Evolutionary conservation across 495 filamentous ascomycete genomes (phyloP).

Genomic region (Xylaria curta): DNA sequence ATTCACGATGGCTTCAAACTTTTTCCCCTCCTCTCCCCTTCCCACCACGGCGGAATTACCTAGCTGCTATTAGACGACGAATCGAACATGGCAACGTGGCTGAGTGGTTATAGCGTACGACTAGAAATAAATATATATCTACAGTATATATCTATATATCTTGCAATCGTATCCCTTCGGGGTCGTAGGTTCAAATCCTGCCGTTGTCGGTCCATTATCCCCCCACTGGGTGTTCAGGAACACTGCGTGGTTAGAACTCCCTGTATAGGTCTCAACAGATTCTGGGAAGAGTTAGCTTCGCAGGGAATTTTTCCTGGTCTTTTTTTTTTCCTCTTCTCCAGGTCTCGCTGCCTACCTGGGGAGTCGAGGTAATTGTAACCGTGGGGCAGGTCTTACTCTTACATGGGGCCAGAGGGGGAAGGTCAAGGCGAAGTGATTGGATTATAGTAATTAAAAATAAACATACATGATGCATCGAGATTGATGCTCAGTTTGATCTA

Average conservation of each 20-base stretch:
- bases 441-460: neutral
- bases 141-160: no score
- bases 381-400: neutral
- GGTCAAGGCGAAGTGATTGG: neutral
- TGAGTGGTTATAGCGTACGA: conserved; percentile 15
- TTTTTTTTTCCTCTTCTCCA: no score
- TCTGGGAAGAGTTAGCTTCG: neutral
- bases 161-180: conserved; percentile 5
- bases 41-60: neutral
- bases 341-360: neutral
- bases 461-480: neutral
- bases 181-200: conserved; percentile 14
- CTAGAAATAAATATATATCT: neutral
- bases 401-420: neutral
- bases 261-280: neutral
- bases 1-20: conserved; percentile 5
- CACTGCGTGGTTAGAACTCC: neutral
- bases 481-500: neutral
- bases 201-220: neutral
- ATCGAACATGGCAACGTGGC: conserved; percentile 3
- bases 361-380: neutral
- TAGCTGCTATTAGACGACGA: neutral
- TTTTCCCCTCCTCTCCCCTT: no score
- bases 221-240: neutral
- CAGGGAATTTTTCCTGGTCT: neutral